These are phyloP conservation scores for Corylus avellana DNA, from an alignment of 306 rosid species.

Conservation along the genomic window DNA sequence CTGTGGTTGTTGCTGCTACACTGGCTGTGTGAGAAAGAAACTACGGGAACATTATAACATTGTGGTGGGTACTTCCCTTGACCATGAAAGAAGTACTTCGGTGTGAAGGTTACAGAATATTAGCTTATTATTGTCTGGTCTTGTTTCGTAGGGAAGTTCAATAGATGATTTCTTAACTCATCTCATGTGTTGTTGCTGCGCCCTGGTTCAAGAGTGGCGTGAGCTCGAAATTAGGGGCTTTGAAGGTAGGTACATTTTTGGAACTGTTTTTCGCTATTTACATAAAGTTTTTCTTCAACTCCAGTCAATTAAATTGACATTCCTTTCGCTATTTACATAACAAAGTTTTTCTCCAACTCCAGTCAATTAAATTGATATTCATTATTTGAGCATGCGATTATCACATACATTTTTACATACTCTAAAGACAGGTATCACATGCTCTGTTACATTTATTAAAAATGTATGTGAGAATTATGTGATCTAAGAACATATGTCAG, in stretches of 20 bases:
- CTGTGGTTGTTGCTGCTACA: conserved; percentile 41
- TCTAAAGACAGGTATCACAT: no score
- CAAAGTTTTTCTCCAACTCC: no score
- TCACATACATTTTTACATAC: no score
- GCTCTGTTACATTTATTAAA: no score
- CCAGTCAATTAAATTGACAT: no score
- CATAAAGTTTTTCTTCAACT: no score
- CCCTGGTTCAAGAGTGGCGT: conserved; percentile 38
- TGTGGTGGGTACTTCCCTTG: conserved; percentile 21
- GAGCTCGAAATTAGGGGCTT: conserved; percentile 35
- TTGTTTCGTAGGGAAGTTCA: conserved; percentile 30
- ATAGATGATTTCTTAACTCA: conserved; percentile 41
- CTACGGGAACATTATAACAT: conserved; percentile 29
- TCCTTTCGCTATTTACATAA: background rate
- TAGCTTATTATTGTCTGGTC: background rate
- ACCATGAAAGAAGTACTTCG: background rate
- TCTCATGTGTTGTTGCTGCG: conserved; percentile 46
- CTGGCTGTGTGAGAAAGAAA: conserved; percentile 39
- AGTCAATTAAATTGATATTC: no score
- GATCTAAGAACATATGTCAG: no score
- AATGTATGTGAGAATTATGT: no score
- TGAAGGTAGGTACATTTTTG: conserved; percentile 22
- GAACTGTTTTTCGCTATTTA: background rate
- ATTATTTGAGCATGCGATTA: no score
- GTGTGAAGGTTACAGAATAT: background rate